A percentile compares a stretch with the other conserved stretches of the same genome.
Conservation (phyloP, 345 rosid species). For the Dovyalis caffra region DNA sequence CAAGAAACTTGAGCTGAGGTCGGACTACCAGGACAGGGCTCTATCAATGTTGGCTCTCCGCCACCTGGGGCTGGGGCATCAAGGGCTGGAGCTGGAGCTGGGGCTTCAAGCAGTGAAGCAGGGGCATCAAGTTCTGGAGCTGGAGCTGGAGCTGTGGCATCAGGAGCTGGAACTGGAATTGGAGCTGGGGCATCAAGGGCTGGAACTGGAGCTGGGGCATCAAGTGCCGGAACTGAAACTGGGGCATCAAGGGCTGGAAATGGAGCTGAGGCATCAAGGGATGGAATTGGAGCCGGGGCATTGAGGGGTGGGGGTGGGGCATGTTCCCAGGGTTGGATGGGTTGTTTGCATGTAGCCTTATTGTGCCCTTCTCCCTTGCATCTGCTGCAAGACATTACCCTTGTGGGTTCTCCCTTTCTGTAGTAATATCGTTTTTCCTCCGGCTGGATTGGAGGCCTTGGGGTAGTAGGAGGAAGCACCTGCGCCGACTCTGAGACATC, state of each 20-base stretch:
- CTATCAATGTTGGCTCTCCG: conserved; percentile 5
- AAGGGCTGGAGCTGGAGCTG: neutral
- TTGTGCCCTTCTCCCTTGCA: conserved; percentile 87
- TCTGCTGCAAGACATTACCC: conserved; percentile 61
- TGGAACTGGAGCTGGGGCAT: neutral
- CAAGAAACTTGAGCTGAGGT: neutral
- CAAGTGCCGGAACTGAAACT: neutral
- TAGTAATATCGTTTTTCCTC: conserved; percentile 45
- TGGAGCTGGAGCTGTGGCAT: too few species aligned
- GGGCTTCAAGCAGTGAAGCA: too few species aligned
- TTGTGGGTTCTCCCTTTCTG: conserved; percentile 43
- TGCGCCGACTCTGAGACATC: conserved; percentile 29
- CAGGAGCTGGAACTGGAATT: rapidly evolving
- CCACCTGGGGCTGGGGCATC: neutral
- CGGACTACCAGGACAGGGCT: neutral
- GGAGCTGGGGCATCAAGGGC: neutral
- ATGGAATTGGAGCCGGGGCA: neutral
- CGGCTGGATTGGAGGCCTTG: conserved; percentile 40
- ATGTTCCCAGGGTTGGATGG: neutral
- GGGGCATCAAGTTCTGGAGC: too few species aligned
- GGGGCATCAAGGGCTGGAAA: neutral
- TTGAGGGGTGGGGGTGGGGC: neutral
- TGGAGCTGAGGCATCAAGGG: neutral
- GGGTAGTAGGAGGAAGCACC: conserved; percentile 61
- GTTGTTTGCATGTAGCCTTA: conserved; percentile 73